Evolutionary conservation across 352 stramenopile genomes (phyloP).

Genomic region (Phytophthora fragariae): DNA sequence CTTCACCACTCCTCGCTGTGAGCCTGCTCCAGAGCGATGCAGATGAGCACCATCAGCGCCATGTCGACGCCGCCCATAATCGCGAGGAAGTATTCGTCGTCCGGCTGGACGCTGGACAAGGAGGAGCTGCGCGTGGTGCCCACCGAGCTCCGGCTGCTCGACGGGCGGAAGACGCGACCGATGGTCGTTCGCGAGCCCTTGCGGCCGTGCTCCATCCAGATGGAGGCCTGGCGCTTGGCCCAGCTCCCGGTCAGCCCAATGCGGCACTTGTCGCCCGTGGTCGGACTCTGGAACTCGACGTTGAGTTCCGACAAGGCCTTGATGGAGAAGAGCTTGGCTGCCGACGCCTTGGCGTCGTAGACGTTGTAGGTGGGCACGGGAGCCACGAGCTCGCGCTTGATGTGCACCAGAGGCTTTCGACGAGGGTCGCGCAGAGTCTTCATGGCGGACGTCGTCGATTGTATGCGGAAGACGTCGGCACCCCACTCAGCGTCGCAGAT

Average conservation of each 20-base stretch:
- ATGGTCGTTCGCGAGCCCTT: conserved; percentile 36
- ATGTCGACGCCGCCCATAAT: conserved; percentile 49
- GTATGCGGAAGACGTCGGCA: conserved; percentile 45
- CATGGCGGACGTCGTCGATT: conserved; percentile 42
- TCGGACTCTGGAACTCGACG: conserved; percentile 37
- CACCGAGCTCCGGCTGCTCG: conserved; percentile 30
- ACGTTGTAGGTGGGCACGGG: conserved; percentile 51
- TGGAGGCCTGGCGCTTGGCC: conserved; percentile 37
- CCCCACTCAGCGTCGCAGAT: conserved; percentile 42
- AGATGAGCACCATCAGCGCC: conserved; percentile 53
- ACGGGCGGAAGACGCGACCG: conserved; percentile 40
- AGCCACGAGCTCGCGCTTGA: conserved; percentile 48
- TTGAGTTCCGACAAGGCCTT: conserved; percentile 44
- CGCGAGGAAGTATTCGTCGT: conserved; percentile 47
- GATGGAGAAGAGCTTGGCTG: conserved; percentile 45
- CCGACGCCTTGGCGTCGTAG: conserved; percentile 39
- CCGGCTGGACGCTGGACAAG: conserved; percentile 26
- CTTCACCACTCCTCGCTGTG: conserved; percentile 37
- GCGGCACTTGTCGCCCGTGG: conserved; percentile 40
- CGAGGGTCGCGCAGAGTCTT: conserved; percentile 43
- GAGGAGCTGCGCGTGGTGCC: conserved; percentile 31
- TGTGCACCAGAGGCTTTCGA: conserved; percentile 44
- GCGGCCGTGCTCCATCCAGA: conserved; percentile 48
- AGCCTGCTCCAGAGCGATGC: conserved; percentile 49
- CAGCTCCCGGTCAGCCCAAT: conserved; percentile 44